Base-by-base conservation (phyloP, 2,329 filamentous ascomycete genomes). In the Chaetomium strumarium region DNA sequence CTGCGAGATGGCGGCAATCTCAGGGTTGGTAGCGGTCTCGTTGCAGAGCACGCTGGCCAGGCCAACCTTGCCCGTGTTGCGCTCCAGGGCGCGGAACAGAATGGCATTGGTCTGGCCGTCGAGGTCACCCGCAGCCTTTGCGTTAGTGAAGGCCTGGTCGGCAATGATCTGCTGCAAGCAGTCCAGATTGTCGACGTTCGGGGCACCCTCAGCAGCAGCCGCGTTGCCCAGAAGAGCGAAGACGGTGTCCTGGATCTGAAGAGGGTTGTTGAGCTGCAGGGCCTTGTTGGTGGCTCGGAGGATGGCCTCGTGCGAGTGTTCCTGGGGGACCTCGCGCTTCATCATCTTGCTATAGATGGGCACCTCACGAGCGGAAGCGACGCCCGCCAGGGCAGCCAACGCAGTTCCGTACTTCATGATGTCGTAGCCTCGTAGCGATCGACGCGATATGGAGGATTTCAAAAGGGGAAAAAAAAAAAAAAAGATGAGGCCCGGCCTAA, bases 1-100 rank as follows among this genome's bases (percentile, higher is more conserved):
- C 68, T 85, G 81, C 49, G 73, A 69, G 54, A 87, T 65, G 40
- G 80, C 80, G 29, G 74, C 77, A 61, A 87, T 84, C 70, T 86
- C 83, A 2, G 83, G 75, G 68, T 87, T 87, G 53, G 73, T 72
- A 14, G 83, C 79, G 38, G 68, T 71, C 62, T 80, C 65, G 68
- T 67, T 74, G 58, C 83, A 87, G 45, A 76, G 67, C 31, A 75
- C 78, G 43, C 78, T 82, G n/a, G 73, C 75, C 41, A 73, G 67
- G 46, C 81, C 82, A 55, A 85, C 80, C 11, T 63, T 60, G 46
- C 70, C 76, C 24, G 80, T 84, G 69, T 85, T 85, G 52, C 80
- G 75, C 72, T 85, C 82, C 19, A 80, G 66, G 31, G 75, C 71
- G 41, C 74, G 72, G 66, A 72, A 81, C 52, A 79, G 68, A 54